A percentile compares a stretch with the other conserved stretches of the same genome.
Conservation (phyloP, 2,329 filamentous ascomycete genomes). For the Hymenoscyphus albidus region DNA sequence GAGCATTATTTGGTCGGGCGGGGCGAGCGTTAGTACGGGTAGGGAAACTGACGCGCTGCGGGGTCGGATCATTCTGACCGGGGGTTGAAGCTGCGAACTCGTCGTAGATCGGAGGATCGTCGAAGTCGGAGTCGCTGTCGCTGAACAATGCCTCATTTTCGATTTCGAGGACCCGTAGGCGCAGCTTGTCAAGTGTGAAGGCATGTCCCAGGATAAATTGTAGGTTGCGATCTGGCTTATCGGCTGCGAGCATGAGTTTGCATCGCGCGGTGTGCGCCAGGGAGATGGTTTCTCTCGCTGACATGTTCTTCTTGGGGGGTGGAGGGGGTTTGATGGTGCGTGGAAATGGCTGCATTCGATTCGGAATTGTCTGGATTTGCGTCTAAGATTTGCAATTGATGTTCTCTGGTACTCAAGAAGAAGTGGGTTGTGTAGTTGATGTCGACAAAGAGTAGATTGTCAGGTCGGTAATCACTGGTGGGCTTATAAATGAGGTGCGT, state of each 20-base stretch:
- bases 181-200: conserved; percentile 26
- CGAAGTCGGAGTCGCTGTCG: conserved; percentile 1
- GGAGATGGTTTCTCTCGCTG: conserved; percentile 14
- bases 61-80: neutral
- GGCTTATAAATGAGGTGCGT: conserved; percentile 2
- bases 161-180: conserved; percentile 24
- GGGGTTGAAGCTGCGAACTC: neutral
- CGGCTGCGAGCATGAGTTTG: conserved; percentile 24
- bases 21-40: neutral
- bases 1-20: neutral
- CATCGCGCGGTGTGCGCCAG: conserved; percentile 25
- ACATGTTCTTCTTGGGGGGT: neutral
- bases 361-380: neutral
- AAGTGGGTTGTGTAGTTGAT: neutral
- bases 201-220: conserved; percentile 27
- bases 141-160: conserved; percentile 16
- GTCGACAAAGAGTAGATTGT: neutral
- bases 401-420: neutral
- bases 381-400: neutral
- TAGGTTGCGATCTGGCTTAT: conserved; percentile 23
- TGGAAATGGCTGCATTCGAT: neutral
- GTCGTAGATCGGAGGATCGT: conserved; percentile 4
- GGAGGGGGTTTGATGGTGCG: neutral
- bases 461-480: neutral
- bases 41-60: conserved; percentile 12